Conservation (phyloP, 345 rosid species). For the Mercurialis annua region DNA sequence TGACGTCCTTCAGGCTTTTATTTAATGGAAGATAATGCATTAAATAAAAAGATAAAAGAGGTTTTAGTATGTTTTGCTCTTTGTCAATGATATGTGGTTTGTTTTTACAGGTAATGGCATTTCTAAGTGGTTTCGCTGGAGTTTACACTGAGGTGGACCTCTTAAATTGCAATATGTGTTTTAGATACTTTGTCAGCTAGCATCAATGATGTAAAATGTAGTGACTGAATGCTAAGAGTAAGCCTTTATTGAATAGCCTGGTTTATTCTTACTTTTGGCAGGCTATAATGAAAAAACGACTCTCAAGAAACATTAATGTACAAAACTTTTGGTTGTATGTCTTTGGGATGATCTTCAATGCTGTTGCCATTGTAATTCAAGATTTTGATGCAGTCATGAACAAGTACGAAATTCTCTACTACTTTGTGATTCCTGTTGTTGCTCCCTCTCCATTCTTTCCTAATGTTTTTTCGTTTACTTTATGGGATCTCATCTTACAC, state of each 20-base stretch:
- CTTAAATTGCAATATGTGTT: conserved; percentile 10
- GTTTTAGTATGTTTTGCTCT: background rate
- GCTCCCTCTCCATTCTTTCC: background rate
- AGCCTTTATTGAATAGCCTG: too few species aligned
- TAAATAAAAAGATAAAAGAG: conserved; percentile 12
- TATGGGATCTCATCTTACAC: background rate
- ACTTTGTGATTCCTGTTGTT: background rate
- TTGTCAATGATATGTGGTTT: background rate
- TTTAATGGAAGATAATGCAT: conserved; percentile 5
- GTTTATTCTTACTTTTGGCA: conserved; percentile 30
- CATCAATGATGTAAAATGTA: conserved; percentile 2
- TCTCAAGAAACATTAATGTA: conserved; percentile 91
- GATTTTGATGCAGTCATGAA: conserved; percentile 86
- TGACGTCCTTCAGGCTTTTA: conserved; percentile 12
- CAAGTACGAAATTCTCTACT: conserved; percentile 47
- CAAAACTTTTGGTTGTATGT: conserved; percentile 94
- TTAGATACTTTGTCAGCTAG: background rate
- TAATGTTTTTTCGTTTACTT: background rate
- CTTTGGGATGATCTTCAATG: conserved; percentile 96
- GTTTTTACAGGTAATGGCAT: conserved; percentile 81
- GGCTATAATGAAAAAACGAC: conserved; percentile 92
- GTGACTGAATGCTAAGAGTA: background rate
- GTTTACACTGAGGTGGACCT: conserved; percentile 83
- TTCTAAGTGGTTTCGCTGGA: conserved; percentile 94
- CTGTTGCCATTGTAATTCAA: conserved; percentile 78